These are phyloP conservation scores for Lyophyllum atratum DNA, from an alignment of 768 basidiomycete species.

Conservation along the genomic window DNA sequence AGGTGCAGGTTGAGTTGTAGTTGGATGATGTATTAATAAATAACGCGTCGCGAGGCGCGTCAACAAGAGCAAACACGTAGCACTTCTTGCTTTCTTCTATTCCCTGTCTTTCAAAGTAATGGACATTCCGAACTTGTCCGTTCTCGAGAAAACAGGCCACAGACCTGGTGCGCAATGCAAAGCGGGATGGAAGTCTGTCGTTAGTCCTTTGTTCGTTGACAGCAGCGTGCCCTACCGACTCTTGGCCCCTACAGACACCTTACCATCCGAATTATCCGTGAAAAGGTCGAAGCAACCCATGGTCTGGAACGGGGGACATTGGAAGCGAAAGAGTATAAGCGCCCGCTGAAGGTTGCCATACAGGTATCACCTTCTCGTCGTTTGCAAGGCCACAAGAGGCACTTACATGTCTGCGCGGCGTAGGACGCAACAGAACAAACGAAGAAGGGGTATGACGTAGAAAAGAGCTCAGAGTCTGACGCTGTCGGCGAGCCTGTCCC, in stretches of 20 bases:
- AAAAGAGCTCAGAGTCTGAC: background rate
- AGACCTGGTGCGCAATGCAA: conserved; percentile 27
- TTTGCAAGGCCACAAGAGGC: conserved; percentile 14
- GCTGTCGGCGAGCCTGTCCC: background rate
- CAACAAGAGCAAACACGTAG: conserved; percentile 9
- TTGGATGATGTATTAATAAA: background rate
- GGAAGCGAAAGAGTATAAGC: conserved; percentile 45
- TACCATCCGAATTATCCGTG: conserved; percentile 54
- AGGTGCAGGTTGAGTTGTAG: conserved; percentile 22
- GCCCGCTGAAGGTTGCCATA: conserved; percentile 44
- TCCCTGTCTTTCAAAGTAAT: conserved; percentile 11
- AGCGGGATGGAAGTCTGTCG: conserved; percentile 31
- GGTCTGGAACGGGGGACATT: conserved; percentile 45
- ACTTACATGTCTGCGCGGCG: background rate
- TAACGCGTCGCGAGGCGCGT: conserved; percentile 8
- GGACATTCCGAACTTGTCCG: conserved; percentile 27
- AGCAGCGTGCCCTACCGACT: background rate
- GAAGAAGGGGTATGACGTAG: conserved; percentile 6
- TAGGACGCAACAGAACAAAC: conserved; percentile 15
- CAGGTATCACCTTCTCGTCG: conserved; percentile 30
- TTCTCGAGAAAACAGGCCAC: conserved; percentile 33
- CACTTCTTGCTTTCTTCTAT: background rate
- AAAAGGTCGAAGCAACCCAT: conserved; percentile 48
- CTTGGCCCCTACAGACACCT: conserved; percentile 30
- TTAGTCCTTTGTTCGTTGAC: conserved; percentile 13